Evolutionary conservation across 306 rosid species (phyloP).

Genomic region (Dryas drummondii): DNA sequence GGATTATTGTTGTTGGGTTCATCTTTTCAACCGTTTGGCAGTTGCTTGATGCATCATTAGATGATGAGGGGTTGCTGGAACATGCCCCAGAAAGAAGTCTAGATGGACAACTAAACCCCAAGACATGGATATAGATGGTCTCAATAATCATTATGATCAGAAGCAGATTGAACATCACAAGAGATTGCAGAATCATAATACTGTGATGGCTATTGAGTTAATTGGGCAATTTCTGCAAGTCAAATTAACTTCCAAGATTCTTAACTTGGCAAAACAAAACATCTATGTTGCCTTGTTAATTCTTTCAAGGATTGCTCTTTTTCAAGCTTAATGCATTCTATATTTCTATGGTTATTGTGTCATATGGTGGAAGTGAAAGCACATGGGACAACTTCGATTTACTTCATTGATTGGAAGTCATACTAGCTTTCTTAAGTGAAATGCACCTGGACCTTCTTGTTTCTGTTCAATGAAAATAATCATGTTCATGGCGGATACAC

Average conservation of each 20-base stretch:
- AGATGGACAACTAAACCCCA: conserved; percentile 58
- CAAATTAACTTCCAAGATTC: conserved; percentile 58
- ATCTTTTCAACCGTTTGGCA: conserved; percentile 78
- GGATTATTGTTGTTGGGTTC: conserved; percentile 77
- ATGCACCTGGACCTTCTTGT: no score
- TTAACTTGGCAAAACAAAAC: conserved; percentile 68
- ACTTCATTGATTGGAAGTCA: background rate
- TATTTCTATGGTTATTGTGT: conserved; percentile 8
- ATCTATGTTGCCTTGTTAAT: conserved; percentile 36
- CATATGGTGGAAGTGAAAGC: conserved; percentile 13
- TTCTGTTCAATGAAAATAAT: no score
- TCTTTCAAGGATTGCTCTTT: background rate
- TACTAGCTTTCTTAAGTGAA: no score
- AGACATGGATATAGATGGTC: conserved; percentile 73
- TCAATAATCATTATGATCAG: conserved; percentile 35
- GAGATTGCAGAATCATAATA: conserved; percentile 56
- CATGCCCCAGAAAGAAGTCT: conserved; percentile 56
- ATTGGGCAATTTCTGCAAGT: conserved; percentile 70
- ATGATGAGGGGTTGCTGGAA: conserved; percentile 81
- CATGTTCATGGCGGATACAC: no score
- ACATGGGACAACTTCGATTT: background rate
- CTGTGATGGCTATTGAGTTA: conserved; percentile 62
- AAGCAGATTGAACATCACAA: conserved; percentile 51
- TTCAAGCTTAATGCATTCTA: background rate
- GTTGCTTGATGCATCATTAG: conserved; percentile 87